Evolutionary conservation across 345 rosid species (phyloP).

Genomic region (Heritiera littoralis): DNA sequence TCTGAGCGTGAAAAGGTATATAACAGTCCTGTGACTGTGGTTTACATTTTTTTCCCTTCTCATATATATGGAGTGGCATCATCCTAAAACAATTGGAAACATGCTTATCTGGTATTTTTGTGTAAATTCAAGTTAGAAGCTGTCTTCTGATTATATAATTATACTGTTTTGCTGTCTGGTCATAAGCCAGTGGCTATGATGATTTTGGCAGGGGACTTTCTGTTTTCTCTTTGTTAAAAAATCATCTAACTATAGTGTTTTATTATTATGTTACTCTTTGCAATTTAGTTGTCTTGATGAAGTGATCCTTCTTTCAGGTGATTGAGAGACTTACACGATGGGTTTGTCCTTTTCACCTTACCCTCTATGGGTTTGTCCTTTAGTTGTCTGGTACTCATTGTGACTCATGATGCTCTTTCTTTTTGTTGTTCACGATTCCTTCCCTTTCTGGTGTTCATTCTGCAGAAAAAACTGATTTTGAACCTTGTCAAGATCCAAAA

Average conservation of each 20-base stretch:
- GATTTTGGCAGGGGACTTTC: neutral
- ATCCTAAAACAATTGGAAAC: neutral
- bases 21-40: constrained; percentile 16
- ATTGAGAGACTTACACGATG: constrained; percentile 18
- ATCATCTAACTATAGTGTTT: neutral
- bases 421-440: constrained; percentile 14
- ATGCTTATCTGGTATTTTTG: neutral
- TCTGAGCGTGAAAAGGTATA: constrained; percentile 83
- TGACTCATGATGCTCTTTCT: neutral
- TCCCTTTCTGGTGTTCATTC: constrained; percentile 2
- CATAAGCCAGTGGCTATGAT: neutral
- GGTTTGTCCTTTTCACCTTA: constrained; percentile 13
- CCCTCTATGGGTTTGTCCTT: neutral
- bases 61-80: neutral
- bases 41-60: constrained; percentile 10
- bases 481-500: constrained; percentile 89
- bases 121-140: neutral
- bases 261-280: neutral
- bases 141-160: neutral
- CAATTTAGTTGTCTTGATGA: constrained; percentile 17
- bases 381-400: neutral
- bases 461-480: constrained; percentile 79
- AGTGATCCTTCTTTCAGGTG: constrained; percentile 11
- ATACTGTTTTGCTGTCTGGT: neutral
- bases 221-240: neutral